Evolutionary conservation across 352 stramenopile species (phyloP), one percentile per base, ranked within the genome.

Genomic region (Globisporangium spinosum): DNA sequence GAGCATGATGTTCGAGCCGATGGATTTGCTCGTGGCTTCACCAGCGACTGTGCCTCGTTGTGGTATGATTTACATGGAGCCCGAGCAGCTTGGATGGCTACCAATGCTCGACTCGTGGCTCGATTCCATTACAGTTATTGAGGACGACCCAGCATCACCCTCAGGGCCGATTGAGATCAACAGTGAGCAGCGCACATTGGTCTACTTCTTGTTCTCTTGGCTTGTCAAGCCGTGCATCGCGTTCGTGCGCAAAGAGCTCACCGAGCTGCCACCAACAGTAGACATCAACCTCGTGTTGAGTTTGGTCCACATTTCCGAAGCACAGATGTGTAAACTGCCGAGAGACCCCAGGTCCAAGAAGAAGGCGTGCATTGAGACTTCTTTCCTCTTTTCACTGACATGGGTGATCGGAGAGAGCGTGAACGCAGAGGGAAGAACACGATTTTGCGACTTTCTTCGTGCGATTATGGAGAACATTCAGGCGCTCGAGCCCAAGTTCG

Each of bases 1-100:
- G 91, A 98, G 91, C 63, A 98, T 98, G 94, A 97, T 98, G 80
- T 98, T 98, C 57, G 95, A 98, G 72, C 90, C 93, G 1, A 96
- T 97, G 87, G 91, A 98, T 72, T 76, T 98, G 53, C 76, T 98
- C n/a, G 89, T 97, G 8, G 95, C 95, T 2, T 98, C 89, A 0
- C 95, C 95, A 2, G 94, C 95, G 0, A 98, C 95, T 3, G 94
- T 98, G 7, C 97, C 87, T 56, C 89, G 94, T 10, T 96, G 93
- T 61, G 95, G 94, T 5, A 98, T 98, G 90, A 97, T 98, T 65
- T 98, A 97, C 76, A 97, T 96, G 86, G 94, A 98, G 67, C 90
- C 93, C 7, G 87, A 94, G 55, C 93, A 97, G 64, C 76, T 98
- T 15, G 90, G 91, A 0, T 98, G 91, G 92, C 72, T 88, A 53